Evolutionary conservation across 345 rosid genomes (phyloP).

Genomic region (Dovyalis caffra): DNA sequence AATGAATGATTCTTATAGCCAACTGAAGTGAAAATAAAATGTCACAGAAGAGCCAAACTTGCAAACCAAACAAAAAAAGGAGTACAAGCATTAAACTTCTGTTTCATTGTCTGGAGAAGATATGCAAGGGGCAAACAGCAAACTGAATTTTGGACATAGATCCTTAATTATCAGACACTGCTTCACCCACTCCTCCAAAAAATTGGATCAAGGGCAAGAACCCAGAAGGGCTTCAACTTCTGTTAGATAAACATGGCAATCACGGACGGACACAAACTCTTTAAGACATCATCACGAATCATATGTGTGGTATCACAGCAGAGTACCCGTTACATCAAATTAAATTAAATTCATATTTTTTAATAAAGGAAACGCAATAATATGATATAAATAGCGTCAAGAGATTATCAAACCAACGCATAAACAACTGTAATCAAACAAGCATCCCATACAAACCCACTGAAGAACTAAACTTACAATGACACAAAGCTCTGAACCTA

Average conservation of each 20-base stretch:
- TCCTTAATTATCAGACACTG: constrained; percentile 32
- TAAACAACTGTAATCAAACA: neutral
- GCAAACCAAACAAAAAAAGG: constrained; percentile 34
- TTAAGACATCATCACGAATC: neutral
- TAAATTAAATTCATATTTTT: neutral
- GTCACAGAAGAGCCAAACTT: constrained; percentile 65
- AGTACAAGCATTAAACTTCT: constrained; percentile 48
- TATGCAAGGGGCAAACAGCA: constrained; percentile 24
- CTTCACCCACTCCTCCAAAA: constrained; percentile 39
- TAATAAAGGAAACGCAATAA: neutral
- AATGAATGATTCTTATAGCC: neutral
- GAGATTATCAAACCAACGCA: neutral
- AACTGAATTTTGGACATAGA: constrained; percentile 23
- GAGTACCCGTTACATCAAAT: neutral
- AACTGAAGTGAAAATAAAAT: constrained; percentile 1
- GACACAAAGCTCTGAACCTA: no score
- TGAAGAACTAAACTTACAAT: no score
- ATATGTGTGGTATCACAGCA: neutral
- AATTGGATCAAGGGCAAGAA: neutral
- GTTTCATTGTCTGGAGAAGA: constrained; percentile 44
- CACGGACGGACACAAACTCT: no score
- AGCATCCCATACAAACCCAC: no score
- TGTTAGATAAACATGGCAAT: neutral
- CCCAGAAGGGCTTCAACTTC: neutral
- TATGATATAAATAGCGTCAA: neutral